These are phyloP conservation scores for Dissophora globulifera DNA, from an alignment of 192 early-diverging fungal genomes.

Conservation along the genomic window DNA sequence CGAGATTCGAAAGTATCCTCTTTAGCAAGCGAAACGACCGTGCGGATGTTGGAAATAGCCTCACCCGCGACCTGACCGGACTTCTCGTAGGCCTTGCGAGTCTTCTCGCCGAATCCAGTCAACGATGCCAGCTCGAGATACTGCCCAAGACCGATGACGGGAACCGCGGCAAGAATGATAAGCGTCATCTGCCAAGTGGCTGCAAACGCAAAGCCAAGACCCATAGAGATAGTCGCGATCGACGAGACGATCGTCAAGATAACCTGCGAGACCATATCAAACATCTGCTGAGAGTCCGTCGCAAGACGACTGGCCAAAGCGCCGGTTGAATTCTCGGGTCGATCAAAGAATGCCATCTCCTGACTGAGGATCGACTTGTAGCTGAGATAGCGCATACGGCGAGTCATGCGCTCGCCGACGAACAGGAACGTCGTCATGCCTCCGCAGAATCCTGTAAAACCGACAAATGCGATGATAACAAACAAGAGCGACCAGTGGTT, in stretches of 20 bases:
- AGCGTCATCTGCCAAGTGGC: constrained; percentile 86
- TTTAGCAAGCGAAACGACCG: constrained; percentile 82
- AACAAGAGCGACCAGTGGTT: constrained; percentile 50
- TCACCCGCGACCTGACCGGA: constrained; percentile 87
- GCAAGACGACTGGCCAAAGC: constrained; percentile 84
- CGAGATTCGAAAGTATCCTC: constrained; percentile 74
- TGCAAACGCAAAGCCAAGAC: constrained; percentile 72
- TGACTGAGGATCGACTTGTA: constrained; percentile 84
- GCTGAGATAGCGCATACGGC: constrained; percentile 67
- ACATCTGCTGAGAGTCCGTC: constrained; percentile 71
- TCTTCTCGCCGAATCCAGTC: constrained; percentile 69
- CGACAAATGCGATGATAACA: constrained; percentile 37
- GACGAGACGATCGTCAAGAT: constrained; percentile 62
- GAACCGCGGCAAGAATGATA: constrained; percentile 72
- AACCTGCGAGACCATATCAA: constrained; percentile 58
- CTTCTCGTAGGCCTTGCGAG: constrained; percentile 79
- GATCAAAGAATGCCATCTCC: constrained; percentile 90
- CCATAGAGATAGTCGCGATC: constrained; percentile 42
- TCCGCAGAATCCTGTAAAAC: constrained; percentile 35
- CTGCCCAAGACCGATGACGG: constrained; percentile 65
- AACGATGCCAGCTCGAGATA: constrained; percentile 63
- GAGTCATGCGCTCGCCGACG: constrained; percentile 58
- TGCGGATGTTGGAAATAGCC: constrained; percentile 86
- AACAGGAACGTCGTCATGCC: constrained; percentile 61
- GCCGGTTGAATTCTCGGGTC: constrained; percentile 76